These are phyloP conservation scores for Saksenaea vasiformis DNA, from an alignment of 371 early-diverging fungal species.

Conservation along the genomic window DNA sequence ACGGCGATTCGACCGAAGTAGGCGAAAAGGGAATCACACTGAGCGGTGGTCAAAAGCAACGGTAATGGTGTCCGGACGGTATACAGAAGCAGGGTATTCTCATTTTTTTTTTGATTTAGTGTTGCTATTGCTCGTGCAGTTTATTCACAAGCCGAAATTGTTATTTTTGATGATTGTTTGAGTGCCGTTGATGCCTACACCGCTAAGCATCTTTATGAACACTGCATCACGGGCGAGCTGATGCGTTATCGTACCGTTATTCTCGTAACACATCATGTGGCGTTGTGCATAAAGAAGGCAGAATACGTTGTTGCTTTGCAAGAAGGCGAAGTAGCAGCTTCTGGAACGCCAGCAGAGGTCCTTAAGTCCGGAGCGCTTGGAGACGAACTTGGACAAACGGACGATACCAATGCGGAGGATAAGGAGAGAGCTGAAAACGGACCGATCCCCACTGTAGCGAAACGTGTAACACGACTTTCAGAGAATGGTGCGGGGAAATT, in stretches of 20 bases:
- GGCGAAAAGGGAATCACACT: constrained; percentile 89
- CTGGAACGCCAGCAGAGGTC: constrained; percentile 55
- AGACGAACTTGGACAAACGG: constrained; percentile 33
- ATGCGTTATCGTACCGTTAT: constrained; percentile 79
- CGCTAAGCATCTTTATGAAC: constrained; percentile 72
- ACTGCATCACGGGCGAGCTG: constrained; percentile 67
- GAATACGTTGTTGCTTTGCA: constrained; percentile 72
- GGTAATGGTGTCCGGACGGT: constrained; percentile 41
- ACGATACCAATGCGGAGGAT: constrained; percentile 17
- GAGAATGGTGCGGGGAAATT: constrained; percentile 56
- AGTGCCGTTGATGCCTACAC: constrained; percentile 88
- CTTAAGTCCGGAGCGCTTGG: constrained; percentile 49
- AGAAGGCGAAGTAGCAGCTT: constrained; percentile 64
- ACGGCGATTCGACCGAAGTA: constrained; percentile 87
- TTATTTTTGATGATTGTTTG: constrained; percentile 81
- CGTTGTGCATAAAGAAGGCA: constrained; percentile 71
- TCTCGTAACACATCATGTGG: constrained; percentile 85
- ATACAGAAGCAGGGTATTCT: constrained; percentile 30
- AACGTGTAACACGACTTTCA: constrained; percentile 25
- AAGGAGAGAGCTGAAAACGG: constrained; percentile 36
- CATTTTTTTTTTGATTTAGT: constrained; percentile 14
- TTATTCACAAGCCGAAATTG: constrained; percentile 66
- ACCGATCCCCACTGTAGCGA: constrained; percentile 32
- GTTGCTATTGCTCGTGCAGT: constrained; percentile 80
- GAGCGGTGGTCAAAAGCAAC: constrained; percentile 88